Base-by-base conservation (phyloP, 768 basidiomycete species). In the Favolaschia claudopus region DNA sequence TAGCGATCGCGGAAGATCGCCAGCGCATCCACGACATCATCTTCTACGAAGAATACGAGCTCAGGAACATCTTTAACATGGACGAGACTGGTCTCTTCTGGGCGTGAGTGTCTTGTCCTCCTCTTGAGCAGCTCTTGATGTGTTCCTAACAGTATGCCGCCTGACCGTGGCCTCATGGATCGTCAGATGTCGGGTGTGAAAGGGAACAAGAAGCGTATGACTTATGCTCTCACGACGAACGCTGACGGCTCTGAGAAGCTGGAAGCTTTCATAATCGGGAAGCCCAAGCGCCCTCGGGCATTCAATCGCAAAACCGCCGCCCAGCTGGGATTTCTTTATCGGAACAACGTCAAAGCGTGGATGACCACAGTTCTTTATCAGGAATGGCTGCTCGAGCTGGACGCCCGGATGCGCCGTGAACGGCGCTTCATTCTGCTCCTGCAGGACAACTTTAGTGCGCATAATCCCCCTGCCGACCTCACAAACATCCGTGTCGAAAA, bases 291-390 rank as follows among this genome's bases (percentile, higher is more conserved):
- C 31, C 77, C 77, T 15, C 63, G 66, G 13, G 55, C 64, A 10
- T 77, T 77, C 55, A 42, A 64, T 3, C 69, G 68, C 32, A 72
- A 75, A 44, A 56, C 62, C 27, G 75, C 66, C 8, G 55, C 28
- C n/a, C 63, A 74, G 48, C 67, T 77, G 22, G 70, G 75, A 1
- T 78, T 77, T 52, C 58, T 68, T 50, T 78, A 78, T 44, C 64
- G 63, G 13, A 74, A 71, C 64, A 79, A 78, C 63, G 63, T 61
- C 22, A 79, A 73, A 48, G 73, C 75, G 3, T 78, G 75, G 77
- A 79, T 78, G 77, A 77, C 71, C 0, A 29, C 65, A 0, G 34
- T 46, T 10, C 44, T 70, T 13, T 70, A 67, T 53, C 43, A 62
- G 22, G 64, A 67, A 14, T 70, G 69, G 63, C n/a, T 69, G 14